Evolutionary conservation across 2,329 filamentous ascomycete species (phyloP).

Genomic region (Botryosphaeria dothidea): DNA sequence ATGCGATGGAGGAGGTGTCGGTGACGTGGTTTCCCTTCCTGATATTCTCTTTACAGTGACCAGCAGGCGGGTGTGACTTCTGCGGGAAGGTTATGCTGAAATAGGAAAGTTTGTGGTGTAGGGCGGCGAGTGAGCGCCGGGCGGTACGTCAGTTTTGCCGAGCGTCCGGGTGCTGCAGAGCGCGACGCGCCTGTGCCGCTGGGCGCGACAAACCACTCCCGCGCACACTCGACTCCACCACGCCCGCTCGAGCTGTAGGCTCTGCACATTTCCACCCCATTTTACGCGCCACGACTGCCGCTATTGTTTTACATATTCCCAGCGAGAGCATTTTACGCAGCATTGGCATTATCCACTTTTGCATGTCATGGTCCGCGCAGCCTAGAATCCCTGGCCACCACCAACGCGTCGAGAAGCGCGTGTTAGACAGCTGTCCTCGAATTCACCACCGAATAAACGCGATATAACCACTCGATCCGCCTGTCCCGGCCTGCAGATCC

Average conservation of each 20-base stretch:
- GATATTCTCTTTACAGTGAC: neutral
- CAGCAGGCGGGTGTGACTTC: neutral
- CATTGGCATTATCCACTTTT: conserved; percentile 6
- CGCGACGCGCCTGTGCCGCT: conserved; percentile 11
- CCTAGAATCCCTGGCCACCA: conserved; percentile 5
- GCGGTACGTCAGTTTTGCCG: conserved; percentile 1
- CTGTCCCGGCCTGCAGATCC: neutral
- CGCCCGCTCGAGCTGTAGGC: neutral
- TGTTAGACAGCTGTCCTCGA: neutral
- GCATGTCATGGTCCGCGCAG: conserved; percentile 10
- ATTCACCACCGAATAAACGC: neutral
- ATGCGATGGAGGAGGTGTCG: neutral
- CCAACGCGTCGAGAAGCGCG: conserved; percentile 16
- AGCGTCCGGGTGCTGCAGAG: neutral
- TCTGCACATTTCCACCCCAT: neutral
- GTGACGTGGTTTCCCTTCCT: neutral
- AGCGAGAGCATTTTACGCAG: neutral
- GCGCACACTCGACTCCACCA: conserved; percentile 2
- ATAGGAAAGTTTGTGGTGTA: neutral
- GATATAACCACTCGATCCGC: neutral
- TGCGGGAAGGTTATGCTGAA: neutral
- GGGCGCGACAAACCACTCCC: neutral
- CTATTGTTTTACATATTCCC: conserved; percentile 8
- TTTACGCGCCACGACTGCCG: neutral
- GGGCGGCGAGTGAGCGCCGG: neutral